A percentile compares a stretch with the other conserved stretches of the same genome.
Conservation (phyloP, 257 asterid genomes). For the Anisodus acutangulus region DNA sequence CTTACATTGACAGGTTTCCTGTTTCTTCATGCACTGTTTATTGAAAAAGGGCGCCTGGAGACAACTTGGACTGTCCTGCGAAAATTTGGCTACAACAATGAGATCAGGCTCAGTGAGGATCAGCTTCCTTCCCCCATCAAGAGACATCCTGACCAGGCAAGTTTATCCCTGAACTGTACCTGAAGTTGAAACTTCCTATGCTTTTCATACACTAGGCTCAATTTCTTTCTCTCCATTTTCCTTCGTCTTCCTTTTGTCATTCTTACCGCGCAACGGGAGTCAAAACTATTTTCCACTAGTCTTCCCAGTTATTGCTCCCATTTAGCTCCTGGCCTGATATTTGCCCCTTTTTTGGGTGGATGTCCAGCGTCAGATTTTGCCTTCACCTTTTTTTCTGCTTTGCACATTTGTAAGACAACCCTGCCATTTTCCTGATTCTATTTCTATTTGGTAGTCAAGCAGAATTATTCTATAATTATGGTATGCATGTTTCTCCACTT, state of each 20-base stretch:
- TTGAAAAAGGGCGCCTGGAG: constrained; percentile 93
- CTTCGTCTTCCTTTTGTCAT: not conserved
- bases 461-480: not conserved
- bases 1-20: constrained; percentile 96
- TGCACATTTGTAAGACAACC: not conserved
- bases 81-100: constrained; percentile 96
- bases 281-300: not conserved
- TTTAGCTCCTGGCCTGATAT: not conserved
- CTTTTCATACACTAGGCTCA: not conserved
- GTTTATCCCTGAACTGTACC: constrained; percentile 29
- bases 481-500: constrained; percentile 9
- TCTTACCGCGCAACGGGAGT: not conserved
- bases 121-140: constrained; percentile 81
- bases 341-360: not conserved
- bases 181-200: constrained; percentile 23
- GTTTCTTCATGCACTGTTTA: constrained; percentile 95
- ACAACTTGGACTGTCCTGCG: constrained; percentile 98
- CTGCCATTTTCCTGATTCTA: not conserved
- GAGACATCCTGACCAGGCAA: constrained; percentile 88
- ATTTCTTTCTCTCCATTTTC: constrained; percentile 11
- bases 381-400: constrained; percentile 15
- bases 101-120: constrained; percentile 86
- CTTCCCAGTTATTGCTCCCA: not conserved
- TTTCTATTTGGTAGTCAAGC: not conserved
- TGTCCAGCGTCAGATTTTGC: not conserved